Base-by-base conservation (phyloP, 345 rosid species). In the Punica granatum region DNA sequence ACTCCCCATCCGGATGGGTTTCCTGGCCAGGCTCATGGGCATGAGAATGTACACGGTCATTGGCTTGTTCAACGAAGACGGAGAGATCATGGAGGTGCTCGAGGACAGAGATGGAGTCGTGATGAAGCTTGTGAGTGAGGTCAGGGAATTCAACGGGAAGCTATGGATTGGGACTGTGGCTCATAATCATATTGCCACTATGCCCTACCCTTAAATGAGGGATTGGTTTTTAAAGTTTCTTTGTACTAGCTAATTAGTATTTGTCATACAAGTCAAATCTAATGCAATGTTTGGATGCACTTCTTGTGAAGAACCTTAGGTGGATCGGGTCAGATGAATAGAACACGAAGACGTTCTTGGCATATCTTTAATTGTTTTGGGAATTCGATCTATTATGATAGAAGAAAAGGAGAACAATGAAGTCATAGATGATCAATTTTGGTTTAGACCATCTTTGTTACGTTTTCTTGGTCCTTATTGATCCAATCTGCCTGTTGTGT, bases 141-240 rank as follows among this genome's bases (percentile, higher is more conserved):
- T 94, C 35, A 86, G 89, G 72, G 89, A 94, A 75, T 81, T 77
- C 36, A 46, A 86, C 58, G 99, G 97, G 71, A 94, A 86, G 75
- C 83, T 91, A 23, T 94, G 99, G 99, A 91, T 91, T 75, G 98
- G 99, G 59, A 91, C 97, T 34, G 98, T 94, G 63, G 99, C 93
- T 71, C 99, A 91, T 76, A 94, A 91, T 71, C 99, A 94, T 64
- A 89, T 94, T 65, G 97, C 96, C 7, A 86, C 92, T 2, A 72
- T 91, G 26, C 77, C 86, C 59, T 94, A 91, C 69, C 92, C 96
- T 49, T 75, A 31, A 66, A 26, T 3, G 46, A 71, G 26, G 36
- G 32, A 31, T 33, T 8, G 34, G 25, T 14, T 6, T n/a, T n/a
- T 13, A n/a, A 25, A 25, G 12, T 54, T 54, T 54, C 32, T n/a